Evolutionary conservation across 208 protist genomes (phyloP).

Genomic region (Crithidia sp.): DNA sequence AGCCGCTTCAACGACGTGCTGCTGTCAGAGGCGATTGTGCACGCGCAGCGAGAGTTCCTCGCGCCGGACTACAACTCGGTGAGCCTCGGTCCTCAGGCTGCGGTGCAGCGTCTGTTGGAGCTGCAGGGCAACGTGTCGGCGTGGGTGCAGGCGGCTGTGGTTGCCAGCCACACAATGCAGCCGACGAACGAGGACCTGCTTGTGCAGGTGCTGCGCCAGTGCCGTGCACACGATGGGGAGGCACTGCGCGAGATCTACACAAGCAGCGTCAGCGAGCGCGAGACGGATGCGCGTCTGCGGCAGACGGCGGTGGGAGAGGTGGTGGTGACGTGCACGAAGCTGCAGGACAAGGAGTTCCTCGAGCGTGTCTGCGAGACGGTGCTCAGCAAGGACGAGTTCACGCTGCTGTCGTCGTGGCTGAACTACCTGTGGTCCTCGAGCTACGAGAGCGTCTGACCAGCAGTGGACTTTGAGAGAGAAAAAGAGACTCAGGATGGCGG

Average conservation of each 20-base stretch:
- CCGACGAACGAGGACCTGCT: conserved; percentile 60
- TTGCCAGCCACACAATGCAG: conserved; percentile 44
- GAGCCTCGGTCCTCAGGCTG: conserved; percentile 55
- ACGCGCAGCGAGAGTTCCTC: conserved; percentile 57
- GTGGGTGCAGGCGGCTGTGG: conserved; percentile 65
- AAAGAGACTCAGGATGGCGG: no score
- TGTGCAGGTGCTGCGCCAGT: conserved; percentile 70
- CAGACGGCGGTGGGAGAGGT: conserved; percentile 61
- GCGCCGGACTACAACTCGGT: conserved; percentile 36
- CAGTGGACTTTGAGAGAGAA: no score
- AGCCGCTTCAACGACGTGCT: conserved; percentile 42
- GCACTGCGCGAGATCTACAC: conserved; percentile 33
- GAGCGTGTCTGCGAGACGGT: conserved; percentile 50
- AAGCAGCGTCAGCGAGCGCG: conserved; percentile 69
- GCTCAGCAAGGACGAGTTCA: conserved; percentile 52
- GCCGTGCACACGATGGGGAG: conserved; percentile 57
- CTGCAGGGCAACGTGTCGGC: conserved; percentile 46
- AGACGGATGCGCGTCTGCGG: conserved; percentile 46
- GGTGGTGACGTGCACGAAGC: conserved; percentile 30
- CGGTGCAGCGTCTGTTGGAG: conserved; percentile 64
- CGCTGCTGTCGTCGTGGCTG: conserved; percentile 59
- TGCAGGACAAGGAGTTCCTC: conserved; percentile 41
- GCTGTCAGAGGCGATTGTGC: conserved; percentile 48
- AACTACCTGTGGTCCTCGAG: conserved; percentile 36
- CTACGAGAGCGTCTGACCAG: conserved; percentile 7